Conservation (phyloP, 1,139 yeast genomes). For the Geotrichum cucujoidarum region DNA sequence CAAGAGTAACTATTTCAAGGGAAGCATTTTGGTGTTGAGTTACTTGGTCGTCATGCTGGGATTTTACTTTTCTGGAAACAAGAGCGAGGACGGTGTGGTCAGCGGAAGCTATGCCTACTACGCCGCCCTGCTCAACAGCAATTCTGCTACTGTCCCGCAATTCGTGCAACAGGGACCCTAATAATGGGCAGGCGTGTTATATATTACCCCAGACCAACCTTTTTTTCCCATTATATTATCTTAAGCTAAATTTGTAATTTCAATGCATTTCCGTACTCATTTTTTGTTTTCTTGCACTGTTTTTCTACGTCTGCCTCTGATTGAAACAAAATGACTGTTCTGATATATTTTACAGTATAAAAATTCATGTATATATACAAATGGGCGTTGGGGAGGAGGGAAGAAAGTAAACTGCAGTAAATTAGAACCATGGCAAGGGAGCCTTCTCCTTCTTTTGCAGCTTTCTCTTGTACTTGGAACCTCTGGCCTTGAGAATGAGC, state of each 20-base stretch:
- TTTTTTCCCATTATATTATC: not conserved
- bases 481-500: constrained; percentile 61
- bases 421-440: constrained; percentile 20
- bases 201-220: too few species aligned
- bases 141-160: not conserved
- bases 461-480: constrained; percentile 35
- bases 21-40: constrained; percentile 76
- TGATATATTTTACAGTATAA: too few species aligned
- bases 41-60: constrained; percentile 77
- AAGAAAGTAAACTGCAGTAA: too few species aligned
- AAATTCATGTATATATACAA: constrained; percentile 14
- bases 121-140: not conserved
- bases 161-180: not conserved
- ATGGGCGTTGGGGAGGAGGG: too few species aligned
- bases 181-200: too few species aligned
- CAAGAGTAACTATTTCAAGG: constrained; percentile 91
- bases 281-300: too few species aligned
- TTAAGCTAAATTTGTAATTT: not conserved
- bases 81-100: constrained; percentile 14
- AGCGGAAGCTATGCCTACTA: not conserved
- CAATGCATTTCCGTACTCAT: too few species aligned
- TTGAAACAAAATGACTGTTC: too few species aligned
- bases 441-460: constrained; percentile 26
- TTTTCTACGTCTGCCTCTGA: not conserved
- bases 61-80: constrained; percentile 57